Percentiles rank a stretch among this genome's conserved stretches.
Conservation (phyloP, 192 early-diverging fungal genomes). For the Cladochytrium replicatum region DNA sequence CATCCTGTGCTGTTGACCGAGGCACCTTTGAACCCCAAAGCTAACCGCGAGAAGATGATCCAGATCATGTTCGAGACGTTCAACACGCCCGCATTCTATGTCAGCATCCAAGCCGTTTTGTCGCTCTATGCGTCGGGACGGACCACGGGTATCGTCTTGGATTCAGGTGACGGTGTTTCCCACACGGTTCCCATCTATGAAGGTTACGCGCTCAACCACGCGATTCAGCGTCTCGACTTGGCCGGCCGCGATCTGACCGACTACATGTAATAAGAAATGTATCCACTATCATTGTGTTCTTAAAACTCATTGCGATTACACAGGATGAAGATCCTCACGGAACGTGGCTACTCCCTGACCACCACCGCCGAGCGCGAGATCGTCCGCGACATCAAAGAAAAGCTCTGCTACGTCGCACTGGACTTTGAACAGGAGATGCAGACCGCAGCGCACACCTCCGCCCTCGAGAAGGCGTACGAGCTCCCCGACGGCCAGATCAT, state of each 20-base stretch:
- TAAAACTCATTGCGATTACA: neutral
- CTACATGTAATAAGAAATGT: slow-evolving; percentile 41
- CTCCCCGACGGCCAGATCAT: slow-evolving; percentile 98
- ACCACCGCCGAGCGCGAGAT: slow-evolving; percentile 97
- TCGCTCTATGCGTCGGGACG: slow-evolving; percentile 94
- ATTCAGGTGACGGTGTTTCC: slow-evolving; percentile 96
- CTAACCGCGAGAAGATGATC: slow-evolving; percentile 98
- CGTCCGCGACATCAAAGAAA: slow-evolving; percentile 99
- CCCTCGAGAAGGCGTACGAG: slow-evolving; percentile 95
- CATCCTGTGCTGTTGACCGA: slow-evolving; percentile 97
- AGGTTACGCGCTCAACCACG: slow-evolving; percentile 91
- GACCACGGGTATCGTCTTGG: slow-evolving; percentile 97
- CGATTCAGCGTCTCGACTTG: slow-evolving; percentile 92
- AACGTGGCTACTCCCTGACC: slow-evolving; percentile 92
- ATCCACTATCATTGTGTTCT: neutral
- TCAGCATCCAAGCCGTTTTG: slow-evolving; percentile 92
- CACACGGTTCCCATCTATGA: slow-evolving; percentile 98
- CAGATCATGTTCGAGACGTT: slow-evolving; percentile 99
- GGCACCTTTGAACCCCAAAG: slow-evolving; percentile 95
- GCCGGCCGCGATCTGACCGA: slow-evolving; percentile 96
- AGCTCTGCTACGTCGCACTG: slow-evolving; percentile 95
- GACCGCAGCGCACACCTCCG: slow-evolving; percentile 82
- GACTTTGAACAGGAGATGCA: slow-evolving; percentile 98
- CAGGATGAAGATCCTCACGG: slow-evolving; percentile 76
- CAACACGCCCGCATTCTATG: slow-evolving; percentile 94